Conservation (phyloP, 129 eudicot species). For the Ambrosia artemisiifolia region DNA sequence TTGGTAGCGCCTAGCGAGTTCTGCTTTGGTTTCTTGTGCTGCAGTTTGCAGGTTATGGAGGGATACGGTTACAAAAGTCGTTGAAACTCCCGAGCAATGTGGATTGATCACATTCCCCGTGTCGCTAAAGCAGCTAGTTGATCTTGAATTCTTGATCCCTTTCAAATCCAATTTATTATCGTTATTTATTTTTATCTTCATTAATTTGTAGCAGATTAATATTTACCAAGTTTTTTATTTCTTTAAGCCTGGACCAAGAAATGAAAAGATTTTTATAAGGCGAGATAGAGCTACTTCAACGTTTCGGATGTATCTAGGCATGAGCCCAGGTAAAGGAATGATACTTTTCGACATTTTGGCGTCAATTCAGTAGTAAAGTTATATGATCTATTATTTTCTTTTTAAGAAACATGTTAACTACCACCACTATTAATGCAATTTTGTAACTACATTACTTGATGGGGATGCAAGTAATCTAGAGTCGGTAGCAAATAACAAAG, state of each 20-base stretch:
- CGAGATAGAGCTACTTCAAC: constrained; percentile 68
- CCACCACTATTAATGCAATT: not conserved
- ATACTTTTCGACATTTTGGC: not conserved
- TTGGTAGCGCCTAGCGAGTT: no score
- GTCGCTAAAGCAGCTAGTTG: constrained; percentile 63
- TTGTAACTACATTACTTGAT: constrained; percentile 45
- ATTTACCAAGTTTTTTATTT: constrained; percentile 10
- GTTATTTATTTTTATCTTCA: no score
- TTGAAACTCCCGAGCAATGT: constrained; percentile 69
- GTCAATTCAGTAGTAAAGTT: not conserved
- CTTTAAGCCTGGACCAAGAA: constrained; percentile 69
- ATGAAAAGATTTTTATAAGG: constrained; percentile 54
- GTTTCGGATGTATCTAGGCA: no score
- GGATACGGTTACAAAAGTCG: constrained; percentile 39
- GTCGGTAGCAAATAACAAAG: constrained; percentile 62
- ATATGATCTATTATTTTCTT: not conserved
- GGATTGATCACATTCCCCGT: constrained; percentile 68
- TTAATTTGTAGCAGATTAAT: no score
- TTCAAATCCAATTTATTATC: no score
- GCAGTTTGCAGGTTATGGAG: constrained; percentile 71
- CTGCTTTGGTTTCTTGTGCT: constrained; percentile 62
- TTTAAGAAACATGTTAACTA: not conserved
- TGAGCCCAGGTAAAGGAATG: constrained; percentile 54
- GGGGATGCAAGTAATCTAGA: constrained; percentile 60
- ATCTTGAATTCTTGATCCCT: not conserved